Percentiles rank a stretch among this genome's conserved stretches.
These are phyloP conservation scores for Fibroporia radiculosa DNA, from an alignment of 768 basidiomycete species.

Conservation along the genomic window DNA sequence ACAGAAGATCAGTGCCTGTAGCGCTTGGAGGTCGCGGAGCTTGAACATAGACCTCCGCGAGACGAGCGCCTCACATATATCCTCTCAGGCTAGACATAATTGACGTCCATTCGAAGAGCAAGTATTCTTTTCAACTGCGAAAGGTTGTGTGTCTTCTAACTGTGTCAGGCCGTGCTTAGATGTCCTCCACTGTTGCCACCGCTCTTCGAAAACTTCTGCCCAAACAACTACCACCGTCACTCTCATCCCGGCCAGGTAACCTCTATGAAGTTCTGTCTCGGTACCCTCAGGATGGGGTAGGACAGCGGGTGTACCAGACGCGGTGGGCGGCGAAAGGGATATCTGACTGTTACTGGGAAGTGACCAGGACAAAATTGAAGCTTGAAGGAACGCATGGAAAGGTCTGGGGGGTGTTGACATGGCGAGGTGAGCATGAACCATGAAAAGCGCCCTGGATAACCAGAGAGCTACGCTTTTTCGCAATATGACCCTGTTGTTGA, in stretches of 20 bases:
- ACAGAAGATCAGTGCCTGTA: too few species aligned
- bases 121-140: too few species aligned
- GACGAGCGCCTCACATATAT: too few species aligned
- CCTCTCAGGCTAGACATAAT: too few species aligned
- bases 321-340: slow-evolving; percentile 71
- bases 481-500: neutral
- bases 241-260: slow-evolving; percentile 49
- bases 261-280: slow-evolving; percentile 69
- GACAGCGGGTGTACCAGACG: slow-evolving; percentile 60
- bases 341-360: slow-evolving; percentile 60
- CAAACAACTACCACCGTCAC: slow-evolving; percentile 47
- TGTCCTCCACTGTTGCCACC: slow-evolving; percentile 11
- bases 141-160: too few species aligned
- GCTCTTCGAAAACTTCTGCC: slow-evolving; percentile 54
- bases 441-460: neutral
- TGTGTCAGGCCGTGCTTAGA: too few species aligned
- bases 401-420: slow-evolving; percentile 74
- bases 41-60: too few species aligned
- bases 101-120: too few species aligned
- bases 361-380: slow-evolving; percentile 68
- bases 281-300: slow-evolving; percentile 58
- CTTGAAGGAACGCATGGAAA: slow-evolving; percentile 69
- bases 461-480: neutral
- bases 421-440: slow-evolving; percentile 67
- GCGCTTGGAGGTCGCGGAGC: too few species aligned